phyloP scores from a whole-genome alignment of 441 rosid species.

The Omphalea diandra region DNA sequence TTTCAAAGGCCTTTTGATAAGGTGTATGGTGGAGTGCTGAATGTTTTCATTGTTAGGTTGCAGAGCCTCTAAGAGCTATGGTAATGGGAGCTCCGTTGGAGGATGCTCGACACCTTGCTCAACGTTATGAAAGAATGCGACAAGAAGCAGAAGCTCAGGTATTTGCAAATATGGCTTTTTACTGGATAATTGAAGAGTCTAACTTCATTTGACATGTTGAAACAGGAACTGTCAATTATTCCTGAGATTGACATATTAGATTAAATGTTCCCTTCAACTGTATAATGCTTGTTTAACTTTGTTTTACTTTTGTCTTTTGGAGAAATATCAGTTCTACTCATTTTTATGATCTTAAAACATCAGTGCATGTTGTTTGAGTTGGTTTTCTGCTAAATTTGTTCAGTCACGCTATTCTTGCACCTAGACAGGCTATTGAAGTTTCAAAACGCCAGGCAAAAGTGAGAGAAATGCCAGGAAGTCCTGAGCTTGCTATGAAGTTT shows the following conservation, averaged over 20 bases:
- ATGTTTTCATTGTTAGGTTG: slow-evolving; percentile 52
- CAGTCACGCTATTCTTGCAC: slow-evolving; percentile 31
- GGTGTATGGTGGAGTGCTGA: slow-evolving; percentile 22
- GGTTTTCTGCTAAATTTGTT: slow-evolving; percentile 15
- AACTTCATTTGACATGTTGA: background rate
- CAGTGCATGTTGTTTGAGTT: background rate
- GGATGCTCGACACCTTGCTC: slow-evolving; percentile 96
- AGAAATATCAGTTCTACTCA: background rate
- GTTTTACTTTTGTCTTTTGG: background rate
- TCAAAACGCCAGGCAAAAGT: slow-evolving; percentile 73
- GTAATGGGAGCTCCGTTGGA: slow-evolving; percentile 90
- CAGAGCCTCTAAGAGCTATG: slow-evolving; percentile 93
- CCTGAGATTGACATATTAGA: slow-evolving; percentile 4
- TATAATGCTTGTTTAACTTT: background rate
- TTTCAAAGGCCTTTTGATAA: slow-evolving; percentile 1
- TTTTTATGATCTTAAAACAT: slow-evolving; percentile 4
- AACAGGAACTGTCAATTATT: slow-evolving; percentile 10
- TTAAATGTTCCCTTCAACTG: background rate
- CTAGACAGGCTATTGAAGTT: slow-evolving; percentile 86
- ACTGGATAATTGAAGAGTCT: slow-evolving; percentile 1
- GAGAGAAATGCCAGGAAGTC: slow-evolving; percentile 67
- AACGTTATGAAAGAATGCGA: slow-evolving; percentile 81
- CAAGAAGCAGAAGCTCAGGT: slow-evolving; percentile 96
- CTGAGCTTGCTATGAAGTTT: slow-evolving; percentile 64
- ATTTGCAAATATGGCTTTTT: slow-evolving; percentile 21